Base-by-base conservation (phyloP, 2,329 filamentous ascomycete species). In the Aspergillus quadrilineatus region DNA sequence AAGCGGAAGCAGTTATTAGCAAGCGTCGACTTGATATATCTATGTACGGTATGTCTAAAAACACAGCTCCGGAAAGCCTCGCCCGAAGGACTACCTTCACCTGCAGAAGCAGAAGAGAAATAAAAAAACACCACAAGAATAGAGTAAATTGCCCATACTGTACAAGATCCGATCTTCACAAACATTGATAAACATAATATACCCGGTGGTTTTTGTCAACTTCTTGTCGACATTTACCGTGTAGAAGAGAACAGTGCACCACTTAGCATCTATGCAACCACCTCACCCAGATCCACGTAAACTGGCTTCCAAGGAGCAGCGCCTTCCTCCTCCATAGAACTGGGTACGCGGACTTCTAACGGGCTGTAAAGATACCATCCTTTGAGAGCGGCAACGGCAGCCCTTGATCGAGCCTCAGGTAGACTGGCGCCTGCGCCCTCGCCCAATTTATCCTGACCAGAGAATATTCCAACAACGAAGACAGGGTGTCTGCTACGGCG, bases 281-380 rank as follows among this genome's bases (percentile, higher is more conserved):
- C 80, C 77, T 90, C 88, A 53, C 88, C 88, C 60, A 87, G 81
- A 71, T 90, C 88, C 61, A 90, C 82, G 65, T 89, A 79, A 52
- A 82, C 83, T 2, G 87, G 84, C 74, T 82, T 83, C 87, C 87
- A 90, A 4, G 82, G 79, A 66, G 77, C 77, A 43, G 85, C 84
- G 46, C 79, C 81, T 61, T 84, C 79, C 53, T 81, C 79, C 63
- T 89, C 80, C 78, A 84, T 88, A 61, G 89, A 86, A 69, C 88
- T 90, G 26, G 88, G 88, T 59, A 90, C 79, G 56, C 82, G 81
- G 49, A 85, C 82, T 61, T 84, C 77, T 64, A 83, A 69, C 1
- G 94, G 93, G 72, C 87, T 92, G 79, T 99, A 99, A 52, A 99
- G 80, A 75, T 99, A 99, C 94, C 94, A 99, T 5, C 88, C 82